These are phyloP conservation scores for Dorcoceras hygrometricum DNA, from an alignment of 257 asterid species.

Conservation along the genomic window DNA sequence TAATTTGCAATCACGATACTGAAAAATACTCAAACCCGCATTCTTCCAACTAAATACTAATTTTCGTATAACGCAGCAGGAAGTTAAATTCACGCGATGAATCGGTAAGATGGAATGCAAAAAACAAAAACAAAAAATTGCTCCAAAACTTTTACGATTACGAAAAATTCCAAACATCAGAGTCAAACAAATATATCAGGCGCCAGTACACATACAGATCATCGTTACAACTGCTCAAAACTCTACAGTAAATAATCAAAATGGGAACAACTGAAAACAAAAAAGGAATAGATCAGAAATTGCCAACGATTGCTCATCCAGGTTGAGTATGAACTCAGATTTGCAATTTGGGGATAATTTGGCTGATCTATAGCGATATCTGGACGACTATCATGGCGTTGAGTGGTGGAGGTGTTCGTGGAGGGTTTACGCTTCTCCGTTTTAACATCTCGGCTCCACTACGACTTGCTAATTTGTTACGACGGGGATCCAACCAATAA, in stretches of 20 bases:
- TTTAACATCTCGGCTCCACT: conserved; percentile 27
- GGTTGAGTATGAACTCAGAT: background rate
- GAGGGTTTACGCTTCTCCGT: too few relatives aligned
- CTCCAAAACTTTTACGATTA: background rate
- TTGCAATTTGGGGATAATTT: background rate
- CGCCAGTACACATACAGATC: background rate
- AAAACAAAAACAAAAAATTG: too few relatives aligned
- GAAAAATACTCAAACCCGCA: conserved; percentile 5
- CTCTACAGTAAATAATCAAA: conserved; percentile 3
- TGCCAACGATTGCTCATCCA: conserved; percentile 12
- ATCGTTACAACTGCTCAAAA: conserved; percentile 7
- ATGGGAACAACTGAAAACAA: background rate
- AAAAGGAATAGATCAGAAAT: conserved; percentile 27
- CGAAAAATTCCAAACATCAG: background rate
- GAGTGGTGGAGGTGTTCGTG: conserved; percentile 32
- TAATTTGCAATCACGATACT: conserved; percentile 1
- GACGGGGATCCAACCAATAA: conserved; percentile 26
- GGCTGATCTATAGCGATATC: conserved; percentile 30
- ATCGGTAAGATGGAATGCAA: background rate
- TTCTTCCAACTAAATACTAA: background rate
- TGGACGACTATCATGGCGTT: conserved; percentile 22
- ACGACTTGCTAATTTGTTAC: conserved; percentile 33
- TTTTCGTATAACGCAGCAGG: background rate
- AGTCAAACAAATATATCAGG: background rate
- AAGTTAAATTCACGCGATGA: background rate